Conservation (phyloP, 2,329 filamentous ascomycete species). For the Fusarium sulawesiense region DNA sequence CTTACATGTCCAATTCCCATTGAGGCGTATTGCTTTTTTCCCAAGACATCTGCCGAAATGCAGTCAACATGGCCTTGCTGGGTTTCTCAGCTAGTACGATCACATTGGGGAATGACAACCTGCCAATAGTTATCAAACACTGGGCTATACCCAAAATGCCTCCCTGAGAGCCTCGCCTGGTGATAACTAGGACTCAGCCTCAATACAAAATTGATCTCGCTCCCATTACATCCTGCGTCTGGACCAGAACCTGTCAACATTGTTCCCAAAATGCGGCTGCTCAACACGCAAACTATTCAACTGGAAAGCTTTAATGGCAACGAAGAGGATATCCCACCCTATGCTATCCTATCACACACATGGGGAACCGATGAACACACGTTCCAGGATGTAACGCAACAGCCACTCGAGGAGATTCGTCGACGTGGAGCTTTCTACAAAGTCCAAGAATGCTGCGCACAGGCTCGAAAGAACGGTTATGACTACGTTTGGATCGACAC, state of each 20-base stretch:
- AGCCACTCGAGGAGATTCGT: neutral
- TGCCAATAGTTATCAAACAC: neutral
- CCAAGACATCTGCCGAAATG: neutral
- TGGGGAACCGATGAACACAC: conserved; percentile 49
- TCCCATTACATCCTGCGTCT: neutral
- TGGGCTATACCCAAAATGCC: neutral
- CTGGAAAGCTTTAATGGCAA: conserved; percentile 41
- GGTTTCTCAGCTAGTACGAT: neutral
- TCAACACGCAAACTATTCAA: conserved; percentile 39
- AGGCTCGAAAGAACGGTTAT: conserved; percentile 24
- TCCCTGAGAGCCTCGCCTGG: neutral
- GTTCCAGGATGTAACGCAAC: conserved; percentile 43
- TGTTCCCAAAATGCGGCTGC: conserved; percentile 42
- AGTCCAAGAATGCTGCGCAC: conserved; percentile 25
- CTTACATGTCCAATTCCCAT: too few relatives aligned
- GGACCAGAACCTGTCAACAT: neutral
- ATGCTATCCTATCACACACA: conserved; percentile 53
- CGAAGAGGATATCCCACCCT: conserved; percentile 37
- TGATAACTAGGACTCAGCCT: neutral
- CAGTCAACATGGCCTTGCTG: neutral
- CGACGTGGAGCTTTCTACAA: conserved; percentile 33
- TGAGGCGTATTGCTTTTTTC: too few relatives aligned
- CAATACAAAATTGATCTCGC: neutral
- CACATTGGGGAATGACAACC: neutral
- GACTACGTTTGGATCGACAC: conserved; percentile 46